phyloP scores from a whole-genome alignment of 2,329 filamentous ascomycete genomes.

The Thielaviopsis ethacetica region DNA sequence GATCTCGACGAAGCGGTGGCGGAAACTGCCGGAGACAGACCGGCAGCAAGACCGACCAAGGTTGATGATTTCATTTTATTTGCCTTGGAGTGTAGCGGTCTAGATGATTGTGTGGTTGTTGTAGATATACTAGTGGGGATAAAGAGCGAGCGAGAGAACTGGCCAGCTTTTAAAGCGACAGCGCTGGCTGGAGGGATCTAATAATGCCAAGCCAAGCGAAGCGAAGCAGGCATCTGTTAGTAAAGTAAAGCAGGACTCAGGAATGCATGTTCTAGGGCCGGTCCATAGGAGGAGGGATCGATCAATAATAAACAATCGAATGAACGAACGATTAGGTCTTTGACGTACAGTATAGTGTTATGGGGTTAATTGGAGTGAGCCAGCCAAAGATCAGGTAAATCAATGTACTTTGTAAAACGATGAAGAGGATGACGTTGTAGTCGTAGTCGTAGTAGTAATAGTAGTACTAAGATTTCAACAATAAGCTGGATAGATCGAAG shows the following conservation, averaged over 20 bases:
- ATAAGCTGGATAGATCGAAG: background rate
- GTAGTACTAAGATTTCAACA: no score
- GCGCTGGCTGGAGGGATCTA: background rate
- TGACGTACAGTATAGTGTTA: no score
- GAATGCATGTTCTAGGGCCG: background rate
- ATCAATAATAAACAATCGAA: no score
- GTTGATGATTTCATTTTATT: slow-evolving; percentile 34
- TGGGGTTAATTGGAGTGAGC: background rate
- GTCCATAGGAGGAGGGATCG: no score
- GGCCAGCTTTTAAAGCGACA: background rate
- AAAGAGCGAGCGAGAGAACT: background rate
- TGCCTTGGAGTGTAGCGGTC: background rate
- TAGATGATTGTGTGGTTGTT: background rate
- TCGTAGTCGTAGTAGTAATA: no score
- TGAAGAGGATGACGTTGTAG: no score
- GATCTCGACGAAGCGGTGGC: slow-evolving; percentile 33
- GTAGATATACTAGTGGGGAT: background rate
- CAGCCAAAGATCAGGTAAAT: background rate
- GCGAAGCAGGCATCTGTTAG: background rate
- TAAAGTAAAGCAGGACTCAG: background rate
- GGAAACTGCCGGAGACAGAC: slow-evolving; percentile 32
- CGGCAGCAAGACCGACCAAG: slow-evolving; percentile 35
- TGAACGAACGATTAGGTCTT: no score
- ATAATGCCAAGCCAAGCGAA: background rate
- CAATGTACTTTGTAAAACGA: background rate